These are phyloP conservation scores for Wickerhamiella shivajii DNA, from an alignment of 805 yeast species.

Conservation along the genomic window DNA sequence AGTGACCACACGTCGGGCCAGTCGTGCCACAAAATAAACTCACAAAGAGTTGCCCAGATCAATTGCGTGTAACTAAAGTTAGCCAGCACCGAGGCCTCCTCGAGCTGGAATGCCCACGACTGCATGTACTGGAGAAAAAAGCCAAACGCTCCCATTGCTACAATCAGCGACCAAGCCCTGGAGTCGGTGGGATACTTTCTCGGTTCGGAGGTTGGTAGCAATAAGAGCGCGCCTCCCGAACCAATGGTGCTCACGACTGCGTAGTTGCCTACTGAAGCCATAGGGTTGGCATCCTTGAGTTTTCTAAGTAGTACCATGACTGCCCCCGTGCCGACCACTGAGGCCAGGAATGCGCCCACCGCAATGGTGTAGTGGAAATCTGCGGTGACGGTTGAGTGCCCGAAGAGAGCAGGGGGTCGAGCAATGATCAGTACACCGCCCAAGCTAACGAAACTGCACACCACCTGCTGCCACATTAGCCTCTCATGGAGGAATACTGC, in stretches of 20 bases:
- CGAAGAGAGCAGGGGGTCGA: constrained; percentile 56
- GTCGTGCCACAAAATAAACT: constrained; percentile 54
- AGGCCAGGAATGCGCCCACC: not conserved
- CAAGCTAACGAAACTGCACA: constrained; percentile 54
- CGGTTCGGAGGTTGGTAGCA: constrained; percentile 30
- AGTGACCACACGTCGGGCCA: constrained; percentile 55
- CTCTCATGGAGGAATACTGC: constrained; percentile 50
- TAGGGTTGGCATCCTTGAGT: constrained; percentile 49
- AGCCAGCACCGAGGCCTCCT: constrained; percentile 61
- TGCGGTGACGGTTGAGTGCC: too few relatives aligned
- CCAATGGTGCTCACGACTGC: constrained; percentile 45
- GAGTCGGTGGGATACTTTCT: not conserved
- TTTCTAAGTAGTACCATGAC: not conserved
- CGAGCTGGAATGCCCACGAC: constrained; percentile 74
- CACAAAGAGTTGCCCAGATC: constrained; percentile 67
- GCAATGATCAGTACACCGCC: constrained; percentile 70
- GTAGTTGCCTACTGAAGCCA: constrained; percentile 64
- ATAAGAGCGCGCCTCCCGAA: constrained; percentile 26
- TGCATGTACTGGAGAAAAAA: constrained; percentile 66
- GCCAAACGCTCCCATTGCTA: constrained; percentile 56
- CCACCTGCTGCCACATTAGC: constrained; percentile 49
- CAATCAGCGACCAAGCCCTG: constrained; percentile 42
- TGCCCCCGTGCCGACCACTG: not conserved
- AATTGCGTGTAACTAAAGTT: constrained; percentile 64
- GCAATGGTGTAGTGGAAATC: not conserved